Evolutionary conservation across 768 basidiomycete species (phyloP).

Genomic region (Boletellus sp.): DNA sequence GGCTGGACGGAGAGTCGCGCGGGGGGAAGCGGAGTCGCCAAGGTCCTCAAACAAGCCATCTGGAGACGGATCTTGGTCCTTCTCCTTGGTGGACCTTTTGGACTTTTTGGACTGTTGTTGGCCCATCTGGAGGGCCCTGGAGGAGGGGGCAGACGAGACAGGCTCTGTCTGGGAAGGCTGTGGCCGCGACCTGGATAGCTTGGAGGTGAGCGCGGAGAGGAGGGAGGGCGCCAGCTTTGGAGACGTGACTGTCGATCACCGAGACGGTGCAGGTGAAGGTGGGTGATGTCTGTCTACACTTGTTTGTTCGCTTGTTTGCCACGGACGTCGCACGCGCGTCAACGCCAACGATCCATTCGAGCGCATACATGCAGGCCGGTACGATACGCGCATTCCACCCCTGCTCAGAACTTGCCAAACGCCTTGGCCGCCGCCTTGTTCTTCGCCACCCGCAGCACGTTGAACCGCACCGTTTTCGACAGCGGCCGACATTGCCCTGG

Average conservation of each 20-base stretch:
- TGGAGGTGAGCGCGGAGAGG: conserved; percentile 69
- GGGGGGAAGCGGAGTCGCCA: conserved; percentile 37
- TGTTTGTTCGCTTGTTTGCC: conserved; percentile 35
- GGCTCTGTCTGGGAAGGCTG: conserved; percentile 73
- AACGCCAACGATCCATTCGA: conserved; percentile 6
- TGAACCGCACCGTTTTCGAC: conserved; percentile 99
- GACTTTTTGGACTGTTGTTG: conserved; percentile 82
- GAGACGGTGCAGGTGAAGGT: conserved; percentile 25
- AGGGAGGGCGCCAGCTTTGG: conserved; percentile 81
- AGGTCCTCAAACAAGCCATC: conserved; percentile 42
- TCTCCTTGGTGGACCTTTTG: conserved; percentile 68
- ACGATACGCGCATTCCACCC: conserved; percentile 6
- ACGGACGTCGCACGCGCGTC: background rate
- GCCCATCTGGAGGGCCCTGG: conserved; percentile 60
- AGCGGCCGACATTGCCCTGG: conserved; percentile 96
- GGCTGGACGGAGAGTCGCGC: conserved; percentile 39
- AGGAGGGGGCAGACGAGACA: conserved; percentile 37
- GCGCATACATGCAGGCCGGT: conserved; percentile 18
- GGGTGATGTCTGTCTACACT: conserved; percentile 25
- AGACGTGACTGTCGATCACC: conserved; percentile 28
- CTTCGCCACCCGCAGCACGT: conserved; percentile 93
- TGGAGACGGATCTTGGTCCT: conserved; percentile 50
- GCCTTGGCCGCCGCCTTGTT: conserved; percentile 88
- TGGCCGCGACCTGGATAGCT: conserved; percentile 65
- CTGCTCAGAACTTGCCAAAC: conserved; percentile 86